Evolutionary conservation across 106 monocot genomes (phyloP), one percentile per base, ranked within the genome.

Genomic region (Hemerocallis citrina): DNA sequence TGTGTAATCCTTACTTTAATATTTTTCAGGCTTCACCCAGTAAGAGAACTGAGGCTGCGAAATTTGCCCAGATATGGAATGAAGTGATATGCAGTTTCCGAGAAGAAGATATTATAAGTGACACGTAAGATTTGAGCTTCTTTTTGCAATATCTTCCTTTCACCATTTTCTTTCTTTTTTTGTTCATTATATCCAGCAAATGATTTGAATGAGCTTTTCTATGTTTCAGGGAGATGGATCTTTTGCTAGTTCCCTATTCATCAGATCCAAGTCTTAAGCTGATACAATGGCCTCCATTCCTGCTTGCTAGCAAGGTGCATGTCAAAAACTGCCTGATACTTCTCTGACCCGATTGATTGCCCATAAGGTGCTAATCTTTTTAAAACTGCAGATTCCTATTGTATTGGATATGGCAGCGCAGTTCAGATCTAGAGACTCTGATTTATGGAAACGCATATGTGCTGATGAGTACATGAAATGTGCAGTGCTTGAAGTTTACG

Each of bases 401-500:
- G 98, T 92, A 43, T 61, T 98, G 68, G 92, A 98, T 81, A 98
- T 98, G 98, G 92, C 98, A 17, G 87, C 75, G 9, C 88, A 98
- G 59, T 92, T 92, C 66, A 72, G 79, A 61, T 77, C 83, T 29
- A 98, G 72, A 62, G 98, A 98, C 62, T 82, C 75, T 62, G 98
- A 98, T 80, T 74, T 98, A 20, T 98, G 98, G 98, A 98, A 74
- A 67, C 92, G 98, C 40, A 92, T 98, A 6, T 92, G 92, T 74
- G 76, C 87, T 72, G 98, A 98, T 71, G 98, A 98, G 64, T 92
- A 98, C 64, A 98, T 98, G 98, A 98, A 98, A 80, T 98, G 91
- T 79, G 92, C 92, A 55, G 85, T 98, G 28, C 67, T 98, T 34
- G 98, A 98, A 85, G 92, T 92, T 58, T 98, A 98, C 22, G 98